Evolutionary conservation across 805 yeast genomes (phyloP).

Genomic region (Groenewaldozyma tartarivorans): DNA sequence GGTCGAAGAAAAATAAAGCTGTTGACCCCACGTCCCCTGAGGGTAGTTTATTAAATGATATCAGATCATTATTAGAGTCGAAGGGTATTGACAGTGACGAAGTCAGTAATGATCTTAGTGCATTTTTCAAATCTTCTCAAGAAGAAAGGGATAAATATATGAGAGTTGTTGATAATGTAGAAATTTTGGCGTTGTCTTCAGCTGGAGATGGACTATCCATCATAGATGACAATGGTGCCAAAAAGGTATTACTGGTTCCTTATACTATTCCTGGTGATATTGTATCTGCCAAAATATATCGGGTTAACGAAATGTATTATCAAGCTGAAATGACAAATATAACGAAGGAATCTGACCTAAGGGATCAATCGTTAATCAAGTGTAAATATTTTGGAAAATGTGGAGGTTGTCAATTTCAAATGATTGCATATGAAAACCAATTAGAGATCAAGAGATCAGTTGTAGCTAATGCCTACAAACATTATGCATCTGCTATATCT

Average conservation of each 20-base stretch:
- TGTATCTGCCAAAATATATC: slow-evolving; percentile 60
- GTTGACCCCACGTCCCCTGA: slow-evolving; percentile 70
- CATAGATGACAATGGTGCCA: slow-evolving; percentile 24
- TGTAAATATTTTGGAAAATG: slow-evolving; percentile 87
- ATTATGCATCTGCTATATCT: slow-evolving; percentile 46
- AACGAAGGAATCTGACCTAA: slow-evolving; percentile 32
- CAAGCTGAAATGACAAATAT: slow-evolving; percentile 66
- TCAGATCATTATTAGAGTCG: slow-evolving; percentile 44
- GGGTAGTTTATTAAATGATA: slow-evolving; percentile 71
- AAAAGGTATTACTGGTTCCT: slow-evolving; percentile 65
- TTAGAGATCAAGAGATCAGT: slow-evolving; percentile 63
- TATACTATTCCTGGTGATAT: slow-evolving; percentile 82
- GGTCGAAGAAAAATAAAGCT: slow-evolving; percentile 34
- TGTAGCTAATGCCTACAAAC: slow-evolving; percentile 71
- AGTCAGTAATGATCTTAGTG: slow-evolving; percentile 52
- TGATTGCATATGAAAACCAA: slow-evolving; percentile 63
- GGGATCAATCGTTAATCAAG: slow-evolving; percentile 51
- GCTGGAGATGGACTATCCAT: slow-evolving; percentile 85
- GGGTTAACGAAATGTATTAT: slow-evolving; percentile 63
- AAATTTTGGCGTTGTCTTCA: slow-evolving; percentile 51
- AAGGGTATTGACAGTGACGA: slow-evolving; percentile 33
- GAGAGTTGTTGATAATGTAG: slow-evolving; percentile 41
- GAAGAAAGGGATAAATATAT: slow-evolving; percentile 39
- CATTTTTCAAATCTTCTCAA: slow-evolving; percentile 42
- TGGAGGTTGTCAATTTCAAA: slow-evolving; percentile 92